These are phyloP conservation scores for Calocybe indica DNA, from an alignment of 768 basidiomycete species.

Conservation along the genomic window DNA sequence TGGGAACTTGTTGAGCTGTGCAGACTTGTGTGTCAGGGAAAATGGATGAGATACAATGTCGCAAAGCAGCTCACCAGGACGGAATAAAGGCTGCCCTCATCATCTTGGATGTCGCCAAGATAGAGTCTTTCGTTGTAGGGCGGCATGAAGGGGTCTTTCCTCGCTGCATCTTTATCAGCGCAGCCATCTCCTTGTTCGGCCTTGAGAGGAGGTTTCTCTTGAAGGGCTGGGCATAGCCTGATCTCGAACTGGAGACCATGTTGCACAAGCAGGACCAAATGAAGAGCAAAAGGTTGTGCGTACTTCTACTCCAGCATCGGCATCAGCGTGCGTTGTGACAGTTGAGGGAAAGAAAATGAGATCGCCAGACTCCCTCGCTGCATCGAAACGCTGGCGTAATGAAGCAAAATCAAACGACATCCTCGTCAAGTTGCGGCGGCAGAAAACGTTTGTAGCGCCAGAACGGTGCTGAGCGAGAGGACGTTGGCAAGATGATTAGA, in stretches of 20 bases:
- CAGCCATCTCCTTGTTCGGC: constrained; percentile 26
- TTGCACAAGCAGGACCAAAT: too few species aligned
- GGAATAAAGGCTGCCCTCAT: constrained; percentile 55
- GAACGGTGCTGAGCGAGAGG: too few species aligned
- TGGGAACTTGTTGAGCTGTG: constrained; percentile 81
- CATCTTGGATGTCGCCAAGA: constrained; percentile 69
- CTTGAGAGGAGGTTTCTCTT: constrained; percentile 63
- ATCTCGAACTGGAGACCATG: constrained; percentile 66
- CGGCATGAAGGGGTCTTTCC: constrained; percentile 73
- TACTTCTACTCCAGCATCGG: constrained; percentile 51
- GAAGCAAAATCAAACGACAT: constrained; percentile 25
- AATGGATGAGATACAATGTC: not conserved
- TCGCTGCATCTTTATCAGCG: constrained; percentile 15
- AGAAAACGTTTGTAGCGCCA: too few species aligned
- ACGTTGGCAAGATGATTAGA: too few species aligned
- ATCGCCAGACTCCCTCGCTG: constrained; percentile 57
- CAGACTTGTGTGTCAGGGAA: not conserved
- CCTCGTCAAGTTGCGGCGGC: too few species aligned
- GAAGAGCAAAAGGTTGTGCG: too few species aligned
- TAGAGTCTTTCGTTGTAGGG: constrained; percentile 77
- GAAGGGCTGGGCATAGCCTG: constrained; percentile 77
- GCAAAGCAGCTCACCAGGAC: constrained; percentile 51
- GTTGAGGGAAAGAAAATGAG: constrained; percentile 77
- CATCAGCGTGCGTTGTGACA: constrained; percentile 51
- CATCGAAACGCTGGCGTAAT: constrained; percentile 50